phyloP scores from a whole-genome alignment of 768 basidiomycete species.

The Epithele typhae region DNA sequence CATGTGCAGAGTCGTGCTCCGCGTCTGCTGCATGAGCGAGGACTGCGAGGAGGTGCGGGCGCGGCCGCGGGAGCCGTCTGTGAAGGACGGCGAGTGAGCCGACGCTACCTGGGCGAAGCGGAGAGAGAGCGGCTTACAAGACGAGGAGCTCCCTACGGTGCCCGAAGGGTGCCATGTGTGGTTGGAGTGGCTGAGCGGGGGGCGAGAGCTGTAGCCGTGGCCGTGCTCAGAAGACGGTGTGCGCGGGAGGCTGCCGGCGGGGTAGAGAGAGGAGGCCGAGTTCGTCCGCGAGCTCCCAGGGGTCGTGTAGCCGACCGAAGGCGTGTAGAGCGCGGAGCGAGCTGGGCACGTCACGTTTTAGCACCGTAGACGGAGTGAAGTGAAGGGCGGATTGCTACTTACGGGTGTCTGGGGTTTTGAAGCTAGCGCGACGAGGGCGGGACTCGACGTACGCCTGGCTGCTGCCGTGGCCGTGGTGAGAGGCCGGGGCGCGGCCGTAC shows the following conservation, averaged over 20 bases:
- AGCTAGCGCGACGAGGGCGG: conserved; percentile 38
- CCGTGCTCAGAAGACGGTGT: conserved; percentile 31
- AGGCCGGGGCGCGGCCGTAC: conserved; percentile 30
- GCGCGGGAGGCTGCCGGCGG: conserved; percentile 23
- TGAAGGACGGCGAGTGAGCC: conserved; percentile 1
- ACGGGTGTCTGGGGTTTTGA: conserved; percentile 42
- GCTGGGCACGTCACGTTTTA: conserved; percentile 2
- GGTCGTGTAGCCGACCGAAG: conserved; percentile 22
- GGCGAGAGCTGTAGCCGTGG: conserved; percentile 37
- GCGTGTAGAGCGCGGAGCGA: conserved; percentile 20
- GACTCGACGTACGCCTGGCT: conserved; percentile 22
- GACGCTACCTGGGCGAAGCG: background rate
- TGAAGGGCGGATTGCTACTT: conserved; percentile 15
- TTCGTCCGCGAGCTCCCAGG: conserved; percentile 47
- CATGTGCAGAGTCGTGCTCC: conserved; percentile 43
- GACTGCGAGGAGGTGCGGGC: conserved; percentile 19
- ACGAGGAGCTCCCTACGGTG: conserved; percentile 31
- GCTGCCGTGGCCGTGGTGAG: conserved; percentile 11
- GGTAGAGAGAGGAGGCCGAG: conserved; percentile 46
- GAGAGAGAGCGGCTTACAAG: conserved; percentile 33
- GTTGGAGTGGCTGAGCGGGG: conserved; percentile 44
- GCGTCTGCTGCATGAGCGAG: conserved; percentile 24
- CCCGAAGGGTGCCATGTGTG: conserved; percentile 42
- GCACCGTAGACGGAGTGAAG: background rate
- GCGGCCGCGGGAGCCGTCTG: conserved; percentile 23